Percentiles rank a stretch among this genome's conserved stretches.
These are phyloP conservation scores for Periconia sp. DNA, from an alignment of 2,329 filamentous ascomycete genomes.

Conservation along the genomic window DNA sequence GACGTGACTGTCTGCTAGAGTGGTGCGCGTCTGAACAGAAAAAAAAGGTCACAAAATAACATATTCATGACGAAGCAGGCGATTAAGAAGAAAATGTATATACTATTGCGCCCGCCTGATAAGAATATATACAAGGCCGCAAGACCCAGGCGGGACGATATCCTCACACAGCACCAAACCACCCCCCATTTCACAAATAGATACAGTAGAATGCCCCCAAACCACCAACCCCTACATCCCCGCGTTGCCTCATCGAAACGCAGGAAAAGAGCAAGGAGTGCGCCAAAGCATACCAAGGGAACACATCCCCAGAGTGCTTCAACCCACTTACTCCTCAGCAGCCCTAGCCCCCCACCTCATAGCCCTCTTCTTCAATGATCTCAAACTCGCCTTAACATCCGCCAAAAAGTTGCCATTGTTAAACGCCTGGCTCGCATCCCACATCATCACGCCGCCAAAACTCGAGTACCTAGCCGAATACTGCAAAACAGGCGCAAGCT, in stretches of 20 bases:
- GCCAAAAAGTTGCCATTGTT: constrained; percentile 23
- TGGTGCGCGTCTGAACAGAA: too few species aligned
- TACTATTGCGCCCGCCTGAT: too few species aligned
- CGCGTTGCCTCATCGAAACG: background rate
- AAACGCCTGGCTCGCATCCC: constrained; percentile 53
- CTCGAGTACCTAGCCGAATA: constrained; percentile 59
- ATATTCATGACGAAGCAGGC: too few species aligned
- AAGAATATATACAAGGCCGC: too few species aligned
- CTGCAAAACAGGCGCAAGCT: constrained; percentile 54
- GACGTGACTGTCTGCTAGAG: too few species aligned
- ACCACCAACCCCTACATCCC: too few species aligned
- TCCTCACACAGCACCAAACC: too few species aligned
- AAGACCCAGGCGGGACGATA: too few species aligned
- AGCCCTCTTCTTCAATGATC: constrained; percentile 7
- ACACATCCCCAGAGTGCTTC: background rate
- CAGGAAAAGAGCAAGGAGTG: background rate
- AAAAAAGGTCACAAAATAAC: too few species aligned
- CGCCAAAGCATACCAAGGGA: background rate
- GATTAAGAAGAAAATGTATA: too few species aligned
- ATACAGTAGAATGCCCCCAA: too few species aligned
- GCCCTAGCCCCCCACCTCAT: constrained; percentile 10
- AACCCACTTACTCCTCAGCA: background rate
- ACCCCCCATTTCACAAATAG: too few species aligned
- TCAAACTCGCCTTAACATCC: constrained; percentile 12
- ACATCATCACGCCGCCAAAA: constrained; percentile 71